These are phyloP conservation scores for Aspergillus viridinutans DNA, from an alignment of 2,329 filamentous ascomycete species.

Conservation along the genomic window DNA sequence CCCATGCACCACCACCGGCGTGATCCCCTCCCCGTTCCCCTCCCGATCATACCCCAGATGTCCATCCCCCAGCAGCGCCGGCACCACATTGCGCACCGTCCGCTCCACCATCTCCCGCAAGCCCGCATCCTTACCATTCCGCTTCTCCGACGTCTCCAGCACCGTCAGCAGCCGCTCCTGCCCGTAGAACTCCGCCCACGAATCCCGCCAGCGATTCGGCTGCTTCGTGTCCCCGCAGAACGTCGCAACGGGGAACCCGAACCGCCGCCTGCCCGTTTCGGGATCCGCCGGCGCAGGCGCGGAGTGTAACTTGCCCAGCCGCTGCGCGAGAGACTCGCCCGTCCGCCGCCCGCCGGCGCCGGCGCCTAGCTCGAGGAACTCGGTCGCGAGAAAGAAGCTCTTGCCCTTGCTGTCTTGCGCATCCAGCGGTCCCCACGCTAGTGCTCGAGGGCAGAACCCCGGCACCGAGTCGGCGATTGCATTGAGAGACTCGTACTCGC, in stretches of 20 bases:
- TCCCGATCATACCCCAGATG: constrained; percentile 52
- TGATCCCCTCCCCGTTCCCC: constrained; percentile 52
- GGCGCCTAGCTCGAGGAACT: constrained; percentile 67
- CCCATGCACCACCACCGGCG: constrained; percentile 81
- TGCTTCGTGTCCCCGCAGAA: constrained; percentile 84
- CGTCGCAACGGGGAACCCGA: constrained; percentile 79
- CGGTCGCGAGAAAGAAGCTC: constrained; percentile 60
- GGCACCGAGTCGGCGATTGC: constrained; percentile 71
- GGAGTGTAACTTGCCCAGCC: constrained; percentile 74
- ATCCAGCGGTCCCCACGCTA: constrained; percentile 63
- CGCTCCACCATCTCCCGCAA: constrained; percentile 61
- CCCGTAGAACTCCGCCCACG: constrained; percentile 84
- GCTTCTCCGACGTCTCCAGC: constrained; percentile 51
- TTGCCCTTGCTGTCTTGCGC: constrained; percentile 23
- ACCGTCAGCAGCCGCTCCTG: constrained; percentile 69
- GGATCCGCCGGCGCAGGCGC: constrained; percentile 59
- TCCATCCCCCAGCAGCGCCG: constrained; percentile 66
- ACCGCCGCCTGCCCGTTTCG: constrained; percentile 48
- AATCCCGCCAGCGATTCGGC: constrained; percentile 66
- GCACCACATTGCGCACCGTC: constrained; percentile 64
- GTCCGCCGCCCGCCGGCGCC: constrained; percentile 49
- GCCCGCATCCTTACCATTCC: constrained; percentile 62
- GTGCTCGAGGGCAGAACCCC: constrained; percentile 68
- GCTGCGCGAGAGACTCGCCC: constrained; percentile 58
- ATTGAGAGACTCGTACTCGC: constrained; percentile 79